phyloP scores from a whole-genome alignment of 75 land plant species.

The Selaginella moellendorffii region DNA sequence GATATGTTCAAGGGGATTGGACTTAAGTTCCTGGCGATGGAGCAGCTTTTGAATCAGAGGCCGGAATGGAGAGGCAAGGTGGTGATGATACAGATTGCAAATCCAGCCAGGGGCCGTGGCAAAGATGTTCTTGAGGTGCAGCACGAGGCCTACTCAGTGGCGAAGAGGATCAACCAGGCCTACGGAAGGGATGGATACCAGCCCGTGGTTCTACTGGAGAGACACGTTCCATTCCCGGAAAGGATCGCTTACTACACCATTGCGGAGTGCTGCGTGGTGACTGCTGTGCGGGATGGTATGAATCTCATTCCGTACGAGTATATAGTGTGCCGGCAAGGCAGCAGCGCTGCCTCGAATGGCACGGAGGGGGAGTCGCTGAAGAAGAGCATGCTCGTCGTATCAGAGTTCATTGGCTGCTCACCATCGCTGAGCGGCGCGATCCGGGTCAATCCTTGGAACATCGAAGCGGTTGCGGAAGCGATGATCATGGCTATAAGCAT shows the following conservation, averaged over 20 bases:
- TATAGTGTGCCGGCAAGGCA: constrained; percentile 34
- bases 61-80: constrained; percentile 29
- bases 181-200: constrained; percentile 42
- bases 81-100: constrained; percentile 37
- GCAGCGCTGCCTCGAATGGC: neutral
- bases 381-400: constrained; percentile 43
- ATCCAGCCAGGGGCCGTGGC: constrained; percentile 34
- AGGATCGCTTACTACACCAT: constrained; percentile 42
- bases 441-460: constrained; percentile 47
- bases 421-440: constrained; percentile 46
- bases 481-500: constrained; percentile 33
- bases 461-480: constrained; percentile 34
- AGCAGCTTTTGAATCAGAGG: constrained; percentile 31
- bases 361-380: constrained; percentile 7
- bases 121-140: constrained; percentile 26
- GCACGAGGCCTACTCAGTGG: constrained; percentile 20
- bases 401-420: constrained; percentile 47
- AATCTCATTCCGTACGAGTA: constrained; percentile 45
- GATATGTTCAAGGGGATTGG: constrained; percentile 46
- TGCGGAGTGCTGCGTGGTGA: constrained; percentile 48
- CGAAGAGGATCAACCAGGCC: constrained; percentile 35
- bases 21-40: constrained; percentile 39
- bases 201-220: constrained; percentile 49
- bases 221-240: constrained; percentile 38
- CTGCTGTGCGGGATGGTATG: constrained; percentile 44